These are phyloP conservation scores for Fusarium ramigenum DNA, from an alignment of 2,329 filamentous ascomycete genomes.

Conservation along the genomic window DNA sequence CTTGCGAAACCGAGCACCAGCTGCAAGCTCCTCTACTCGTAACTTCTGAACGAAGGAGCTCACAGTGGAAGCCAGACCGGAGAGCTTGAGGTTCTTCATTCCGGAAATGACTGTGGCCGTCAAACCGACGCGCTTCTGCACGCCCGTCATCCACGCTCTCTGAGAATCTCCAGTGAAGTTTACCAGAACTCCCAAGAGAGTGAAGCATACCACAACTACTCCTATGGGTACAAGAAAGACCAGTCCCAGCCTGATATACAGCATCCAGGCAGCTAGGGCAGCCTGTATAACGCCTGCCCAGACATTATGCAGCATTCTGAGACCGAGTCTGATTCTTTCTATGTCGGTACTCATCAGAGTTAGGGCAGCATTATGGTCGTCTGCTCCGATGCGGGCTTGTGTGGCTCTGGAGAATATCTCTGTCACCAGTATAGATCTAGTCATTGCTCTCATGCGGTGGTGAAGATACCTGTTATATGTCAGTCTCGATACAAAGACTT, in stretches of 20 bases:
- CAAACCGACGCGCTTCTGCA: conserved; percentile 48
- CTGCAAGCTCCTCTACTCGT: conserved; percentile 43
- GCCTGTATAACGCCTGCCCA: background rate
- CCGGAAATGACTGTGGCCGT: conserved; percentile 44
- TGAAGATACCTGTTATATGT: background rate
- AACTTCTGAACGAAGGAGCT: conserved; percentile 42
- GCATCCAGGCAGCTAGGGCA: background rate
- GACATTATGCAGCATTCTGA: background rate
- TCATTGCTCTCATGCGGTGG: background rate
- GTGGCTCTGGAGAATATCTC: background rate
- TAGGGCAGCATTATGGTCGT: background rate
- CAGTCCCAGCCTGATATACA: background rate
- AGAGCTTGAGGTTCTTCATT: conserved; percentile 48
- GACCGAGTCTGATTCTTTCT: background rate
- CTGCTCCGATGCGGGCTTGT: background rate
- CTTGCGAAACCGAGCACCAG: conserved; percentile 41
- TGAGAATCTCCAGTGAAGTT: conserved; percentile 38
- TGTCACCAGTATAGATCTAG: background rate
- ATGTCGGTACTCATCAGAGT: background rate
- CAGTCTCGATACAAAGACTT: background rate
- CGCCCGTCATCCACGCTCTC: conserved; percentile 48
- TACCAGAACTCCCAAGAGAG: conserved; percentile 23
- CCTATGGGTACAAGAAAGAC: background rate
- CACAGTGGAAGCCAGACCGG: conserved; percentile 41
- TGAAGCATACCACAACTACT: background rate